phyloP scores from a whole-genome alignment of 1,284 basidiomycete species.

The Schizophyllum amplum region DNA sequence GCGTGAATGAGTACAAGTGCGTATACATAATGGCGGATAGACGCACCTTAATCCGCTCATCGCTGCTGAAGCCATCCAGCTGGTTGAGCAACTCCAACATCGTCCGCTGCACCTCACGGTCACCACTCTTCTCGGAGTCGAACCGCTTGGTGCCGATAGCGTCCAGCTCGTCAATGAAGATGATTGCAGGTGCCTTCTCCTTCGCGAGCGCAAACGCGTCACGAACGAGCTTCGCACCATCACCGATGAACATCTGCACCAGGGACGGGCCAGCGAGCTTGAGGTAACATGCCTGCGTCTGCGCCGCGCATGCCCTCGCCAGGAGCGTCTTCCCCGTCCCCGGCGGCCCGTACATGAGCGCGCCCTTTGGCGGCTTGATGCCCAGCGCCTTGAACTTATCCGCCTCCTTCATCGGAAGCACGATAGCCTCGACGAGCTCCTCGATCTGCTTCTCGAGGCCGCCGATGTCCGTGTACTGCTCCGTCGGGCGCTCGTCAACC shows the following conservation, averaged over 20 bases:
- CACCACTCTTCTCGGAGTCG: constrained; percentile 97
- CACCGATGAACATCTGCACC: constrained; percentile 99
- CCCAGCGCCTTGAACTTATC: constrained; percentile 96
- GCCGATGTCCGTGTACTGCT: constrained; percentile 96
- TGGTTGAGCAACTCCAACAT: constrained; percentile 99
- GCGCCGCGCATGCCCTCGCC: constrained; percentile 94
- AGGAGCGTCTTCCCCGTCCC: constrained; percentile 98
- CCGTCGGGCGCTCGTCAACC: constrained; percentile 98
- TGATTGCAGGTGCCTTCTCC: constrained; percentile 97
- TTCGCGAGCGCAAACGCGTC: constrained; percentile 98
- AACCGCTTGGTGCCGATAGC: constrained; percentile 97
- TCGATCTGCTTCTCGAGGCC: constrained; percentile 99
- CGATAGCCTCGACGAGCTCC: constrained; percentile 96
- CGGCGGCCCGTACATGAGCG: constrained; percentile 93
- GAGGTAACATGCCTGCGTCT: constrained; percentile 97
- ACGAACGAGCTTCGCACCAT: constrained; percentile 95
- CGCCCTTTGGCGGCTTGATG: constrained; percentile 97
- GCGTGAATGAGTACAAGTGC: constrained; percentile 9
- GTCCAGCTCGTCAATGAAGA: constrained; percentile 98
- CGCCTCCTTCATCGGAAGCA: constrained; percentile 85
- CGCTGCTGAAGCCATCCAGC: constrained; percentile 93
- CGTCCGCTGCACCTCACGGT: constrained; percentile 98
- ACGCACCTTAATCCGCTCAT: constrained; percentile 90
- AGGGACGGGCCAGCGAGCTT: constrained; percentile 97
- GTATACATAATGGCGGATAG: constrained; percentile 3